Evolutionary conservation across 768 basidiomycete genomes (phyloP).

Genomic region (Tulasnella calospora): DNA sequence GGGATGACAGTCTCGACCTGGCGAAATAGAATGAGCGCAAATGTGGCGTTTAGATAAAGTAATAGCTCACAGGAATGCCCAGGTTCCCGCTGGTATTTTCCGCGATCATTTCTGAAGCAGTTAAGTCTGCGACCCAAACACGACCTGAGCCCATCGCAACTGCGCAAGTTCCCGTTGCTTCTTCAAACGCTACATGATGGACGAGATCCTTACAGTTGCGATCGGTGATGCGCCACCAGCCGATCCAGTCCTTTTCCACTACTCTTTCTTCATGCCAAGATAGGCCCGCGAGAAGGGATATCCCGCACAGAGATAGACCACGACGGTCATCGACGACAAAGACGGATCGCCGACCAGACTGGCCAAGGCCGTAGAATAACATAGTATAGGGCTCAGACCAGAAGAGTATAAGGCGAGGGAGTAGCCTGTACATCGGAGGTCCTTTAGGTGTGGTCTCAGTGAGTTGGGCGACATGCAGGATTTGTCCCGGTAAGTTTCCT

Average conservation of each 20-base stretch:
- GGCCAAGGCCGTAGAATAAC: neutral
- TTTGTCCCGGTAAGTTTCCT: neutral
- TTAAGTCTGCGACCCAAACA: neutral
- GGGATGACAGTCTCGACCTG: no score
- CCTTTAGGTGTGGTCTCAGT: neutral
- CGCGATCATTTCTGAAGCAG: no score
- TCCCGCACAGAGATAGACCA: neutral
- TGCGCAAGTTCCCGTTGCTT: neutral
- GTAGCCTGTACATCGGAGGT: neutral
- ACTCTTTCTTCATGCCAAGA: neutral
- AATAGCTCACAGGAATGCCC: no score
- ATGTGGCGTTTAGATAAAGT: no score
- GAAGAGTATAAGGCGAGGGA: neutral
- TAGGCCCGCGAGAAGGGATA: neutral
- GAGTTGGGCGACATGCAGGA: neutral
- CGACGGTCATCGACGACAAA: neutral
- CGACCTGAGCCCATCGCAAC: neutral
- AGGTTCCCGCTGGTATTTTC: no score
- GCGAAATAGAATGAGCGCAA: no score
- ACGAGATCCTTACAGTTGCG: neutral
- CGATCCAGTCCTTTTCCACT: neutral
- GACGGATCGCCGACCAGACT: neutral
- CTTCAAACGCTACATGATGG: neutral
- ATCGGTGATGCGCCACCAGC: neutral
- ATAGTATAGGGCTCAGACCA: no score